Evolutionary conservation across 179 eudicot species (phyloP).

Genomic region (Beta lomatogona): DNA sequence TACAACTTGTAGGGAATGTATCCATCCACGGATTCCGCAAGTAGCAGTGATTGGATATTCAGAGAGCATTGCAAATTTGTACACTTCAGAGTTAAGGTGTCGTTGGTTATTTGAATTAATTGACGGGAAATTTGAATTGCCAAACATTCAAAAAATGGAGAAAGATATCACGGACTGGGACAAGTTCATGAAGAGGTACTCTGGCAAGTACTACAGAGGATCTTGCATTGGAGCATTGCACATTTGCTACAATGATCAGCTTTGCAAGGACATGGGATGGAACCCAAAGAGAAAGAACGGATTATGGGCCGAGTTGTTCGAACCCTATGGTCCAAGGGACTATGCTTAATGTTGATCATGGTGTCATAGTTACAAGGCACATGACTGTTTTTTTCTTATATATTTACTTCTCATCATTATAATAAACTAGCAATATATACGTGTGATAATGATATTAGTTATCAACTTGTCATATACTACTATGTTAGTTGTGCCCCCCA

Average conservation of each 20-base stretch:
- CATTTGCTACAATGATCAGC: slow-evolving; percentile 59
- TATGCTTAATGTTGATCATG: slow-evolving; percentile 24
- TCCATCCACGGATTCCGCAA: slow-evolving; percentile 68
- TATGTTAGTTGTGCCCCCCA: too few species aligned
- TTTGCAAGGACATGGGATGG: slow-evolving; percentile 69
- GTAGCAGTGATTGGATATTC: slow-evolving; percentile 59
- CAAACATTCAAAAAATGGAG: slow-evolving; percentile 53
- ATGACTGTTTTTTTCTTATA: background rate
- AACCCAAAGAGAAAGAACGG: slow-evolving; percentile 56
- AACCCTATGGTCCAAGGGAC: slow-evolving; percentile 64
- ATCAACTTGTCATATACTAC: too few species aligned
- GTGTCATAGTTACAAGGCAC: background rate
- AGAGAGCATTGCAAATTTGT: slow-evolving; percentile 52
- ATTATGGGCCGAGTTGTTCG: slow-evolving; percentile 45
- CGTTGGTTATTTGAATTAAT: slow-evolving; percentile 59
- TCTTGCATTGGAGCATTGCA: slow-evolving; percentile 53
- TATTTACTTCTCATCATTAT: too few species aligned
- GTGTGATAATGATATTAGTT: too few species aligned
- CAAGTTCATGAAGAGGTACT: slow-evolving; percentile 40
- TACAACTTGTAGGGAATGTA: slow-evolving; percentile 42
- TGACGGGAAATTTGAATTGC: slow-evolving; percentile 52
- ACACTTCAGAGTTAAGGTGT: slow-evolving; percentile 53
- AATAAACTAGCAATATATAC: too few species aligned
- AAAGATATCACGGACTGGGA: slow-evolving; percentile 50
- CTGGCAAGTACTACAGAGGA: slow-evolving; percentile 33